Base-by-base conservation (phyloP, 2,329 filamentous ascomycete genomes). In the Cryoendolithus antarcticus region DNA sequence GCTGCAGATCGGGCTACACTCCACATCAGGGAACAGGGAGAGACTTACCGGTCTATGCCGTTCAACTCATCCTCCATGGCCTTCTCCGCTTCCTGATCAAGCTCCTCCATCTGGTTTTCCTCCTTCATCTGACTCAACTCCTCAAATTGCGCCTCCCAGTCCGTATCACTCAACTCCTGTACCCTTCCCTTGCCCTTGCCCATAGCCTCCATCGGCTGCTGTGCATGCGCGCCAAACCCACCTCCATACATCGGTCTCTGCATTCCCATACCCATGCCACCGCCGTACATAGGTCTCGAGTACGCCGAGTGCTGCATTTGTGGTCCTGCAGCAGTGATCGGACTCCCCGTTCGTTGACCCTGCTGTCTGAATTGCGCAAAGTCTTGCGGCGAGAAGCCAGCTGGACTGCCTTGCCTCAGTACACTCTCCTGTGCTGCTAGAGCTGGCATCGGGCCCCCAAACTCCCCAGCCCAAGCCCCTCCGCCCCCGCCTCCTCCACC, bases 121-220 rank as follows among this genome's bases (percentile, higher is more conserved):
- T 72, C 64, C 55, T 80, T 73, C 44, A 78, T 69, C 46, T 80
- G 65, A 58, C 89, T 85, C 58, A 95, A 79, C 62, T 91, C 77
- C 41, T 86, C 83, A 61, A 98, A 98, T 61, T 96, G 86, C 52
- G 86, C 85, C 63, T 96, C 89, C 91, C 91, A 96, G 56, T 93
- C 82, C 55, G 81, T 61, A 52, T 98, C 89, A 58, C 95, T 86
- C 15, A 96, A 74, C 65, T 96, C 91, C 9, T 96, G 80, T 65
- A 96, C 75, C 29, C 74, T 66, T 4, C 67, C 76, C 62, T 93
- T 93, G 30, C 83, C 88, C 60, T 96, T 96, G 43, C 82, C 84
- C 15, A 38, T 35, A 31, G 38, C 38, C 35, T 42, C 35, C 24
- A 35, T 35, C n/a, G 45, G 44, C 11, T 50, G 45, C 48, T 56